A percentile compares a stretch with the other conserved stretches of the same genome.
These are phyloP conservation scores for Trichoderma atroviride DNA, from an alignment of 2,329 filamentous ascomycete species.

Conservation along the genomic window DNA sequence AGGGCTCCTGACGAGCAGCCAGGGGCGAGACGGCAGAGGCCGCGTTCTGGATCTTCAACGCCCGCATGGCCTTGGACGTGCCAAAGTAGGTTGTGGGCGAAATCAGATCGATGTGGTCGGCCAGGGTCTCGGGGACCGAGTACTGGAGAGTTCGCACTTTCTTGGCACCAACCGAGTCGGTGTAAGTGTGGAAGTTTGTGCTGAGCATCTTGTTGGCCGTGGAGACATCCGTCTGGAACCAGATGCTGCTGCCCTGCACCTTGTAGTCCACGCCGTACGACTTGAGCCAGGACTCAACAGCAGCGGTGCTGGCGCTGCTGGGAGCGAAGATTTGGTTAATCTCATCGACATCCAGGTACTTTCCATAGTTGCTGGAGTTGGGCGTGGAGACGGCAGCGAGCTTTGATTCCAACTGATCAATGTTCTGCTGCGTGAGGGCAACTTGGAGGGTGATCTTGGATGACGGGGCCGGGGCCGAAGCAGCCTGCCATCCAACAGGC, in stretches of 20 bases:
- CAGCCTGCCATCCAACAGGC: slow-evolving; percentile 12
- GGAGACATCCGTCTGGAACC: slow-evolving; percentile 11
- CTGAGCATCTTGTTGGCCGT: slow-evolving; percentile 16
- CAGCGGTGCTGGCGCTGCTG: background rate
- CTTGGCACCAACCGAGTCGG: background rate
- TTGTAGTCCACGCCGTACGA: slow-evolving; percentile 14
- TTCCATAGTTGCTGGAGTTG: slow-evolving; percentile 8
- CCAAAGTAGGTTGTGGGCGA: slow-evolving; percentile 29
- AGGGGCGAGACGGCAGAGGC: background rate
- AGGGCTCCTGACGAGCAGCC: background rate
- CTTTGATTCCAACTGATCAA: slow-evolving; percentile 20
- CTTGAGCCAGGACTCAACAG: slow-evolving; percentile 21
- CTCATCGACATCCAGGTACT: slow-evolving; percentile 14
- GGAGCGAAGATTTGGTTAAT: slow-evolving; percentile 7
- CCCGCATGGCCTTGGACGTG: slow-evolving; percentile 18
- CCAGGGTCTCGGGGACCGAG: slow-evolving; percentile 28
- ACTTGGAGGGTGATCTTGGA: slow-evolving; percentile 11
- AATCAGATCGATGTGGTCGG: slow-evolving; percentile 28
- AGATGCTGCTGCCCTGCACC: slow-evolving; percentile 5
- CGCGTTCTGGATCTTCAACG: background rate
- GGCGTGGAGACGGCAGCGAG: slow-evolving; percentile 20
- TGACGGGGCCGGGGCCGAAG: background rate
- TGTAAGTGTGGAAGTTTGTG: slow-evolving; percentile 17
- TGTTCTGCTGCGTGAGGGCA: slow-evolving; percentile 20
- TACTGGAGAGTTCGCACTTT: slow-evolving; percentile 29